Base-by-base conservation (phyloP, 768 basidiomycete genomes). In the Phlebiopsis gigantea region DNA sequence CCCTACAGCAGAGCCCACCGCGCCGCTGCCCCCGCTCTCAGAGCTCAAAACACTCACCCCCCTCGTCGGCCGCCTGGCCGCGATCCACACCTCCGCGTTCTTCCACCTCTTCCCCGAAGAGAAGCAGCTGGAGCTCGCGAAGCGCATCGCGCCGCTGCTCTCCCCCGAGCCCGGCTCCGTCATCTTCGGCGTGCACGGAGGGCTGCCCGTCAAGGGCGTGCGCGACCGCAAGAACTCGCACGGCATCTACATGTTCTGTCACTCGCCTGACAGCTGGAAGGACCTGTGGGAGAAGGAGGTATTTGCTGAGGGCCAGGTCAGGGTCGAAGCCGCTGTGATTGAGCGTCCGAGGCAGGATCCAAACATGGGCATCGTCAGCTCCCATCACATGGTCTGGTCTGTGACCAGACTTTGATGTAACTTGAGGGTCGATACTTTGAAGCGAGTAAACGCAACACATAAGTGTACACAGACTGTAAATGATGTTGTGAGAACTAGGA, bases 101-200 rank as follows among this genome's bases (percentile, higher is more conserved):
- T 85, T 19, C 77, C 77, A 2, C 71, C 75, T 10, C 64, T 82
- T 21, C 83, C 83, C 64, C 57, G 69, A 75, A 55, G 68, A 62
- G 17, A 53, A 68, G 30, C 80, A 82, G 60, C 58, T 67, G 9
- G 61, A 73, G 41, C 66, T 82, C 43, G 81, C 77, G 1, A 70
- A 66, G 22, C 66, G 68, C 6, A 62, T 81, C n/a, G 77, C 75
- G 0, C 71, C 70, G 2, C 63, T 81, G 2, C 70, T 81, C 10
- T 70, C 73, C 0, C 73, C 73, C 2, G 63, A 63, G 25, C 71
- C 76, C 0, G 80, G 79, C 1, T 77, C 77, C 1, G 60, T 78
- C 25, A 75, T 80, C 31, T 77, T 79, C 57, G 79, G 81, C 9
- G 60, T 62, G 19, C 78, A 80, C 56, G 63, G 60, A 26, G 75